Evolutionary conservation across 2,329 filamentous ascomycete species (phyloP), one percentile per base, ranked within the genome.

Genomic region (Cordyceps fumosorosea): DNA sequence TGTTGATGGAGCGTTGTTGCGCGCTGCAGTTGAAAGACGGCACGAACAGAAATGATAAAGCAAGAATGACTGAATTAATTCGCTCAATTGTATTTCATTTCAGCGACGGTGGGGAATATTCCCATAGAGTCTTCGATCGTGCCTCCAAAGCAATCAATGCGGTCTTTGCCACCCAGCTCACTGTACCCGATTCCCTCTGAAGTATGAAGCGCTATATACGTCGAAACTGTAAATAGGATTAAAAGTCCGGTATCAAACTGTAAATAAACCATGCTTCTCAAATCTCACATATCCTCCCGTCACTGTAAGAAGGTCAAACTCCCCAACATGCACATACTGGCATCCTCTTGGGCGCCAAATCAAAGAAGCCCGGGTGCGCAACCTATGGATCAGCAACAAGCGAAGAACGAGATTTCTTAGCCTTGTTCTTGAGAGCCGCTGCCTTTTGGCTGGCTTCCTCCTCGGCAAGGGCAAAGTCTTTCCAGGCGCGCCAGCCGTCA

Each of bases 401-500:
- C 3, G 76, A 75, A 20, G 76, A 66, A 14, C 78, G 75, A 56
- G 73, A 77, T 70, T 81, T 81, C 71, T 80, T 83, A 11, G 74
- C 69, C 67, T 77, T 79, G 45, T 67, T 68, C 64, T 74, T 77
- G 26, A 73, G 67, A 16, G 69, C 72, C 24, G 73, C 71, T 8
- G 70, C 67, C 66, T 79, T 80, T 66, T 77, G 79, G 20, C 67
- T 70, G 3, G 76, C 73, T 32, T 79, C 79, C 22, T 75, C 72
- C 60, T 77, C 75, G 64, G 79, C 77, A 62, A 80, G 78, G 10
- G 79, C 80, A 71, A 90, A 93, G 70, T 95, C 90, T 74, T 96
- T 96, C 95, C 95, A 99, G 75, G 91, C 91, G 61, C 93, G 86
- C 95, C 95, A 99, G 65, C 95, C 95, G 73, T 98, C 93, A 73